These are phyloP conservation scores for Coriaria nepalensis DNA, from an alignment of 306 rosid species.

Conservation along the genomic window DNA sequence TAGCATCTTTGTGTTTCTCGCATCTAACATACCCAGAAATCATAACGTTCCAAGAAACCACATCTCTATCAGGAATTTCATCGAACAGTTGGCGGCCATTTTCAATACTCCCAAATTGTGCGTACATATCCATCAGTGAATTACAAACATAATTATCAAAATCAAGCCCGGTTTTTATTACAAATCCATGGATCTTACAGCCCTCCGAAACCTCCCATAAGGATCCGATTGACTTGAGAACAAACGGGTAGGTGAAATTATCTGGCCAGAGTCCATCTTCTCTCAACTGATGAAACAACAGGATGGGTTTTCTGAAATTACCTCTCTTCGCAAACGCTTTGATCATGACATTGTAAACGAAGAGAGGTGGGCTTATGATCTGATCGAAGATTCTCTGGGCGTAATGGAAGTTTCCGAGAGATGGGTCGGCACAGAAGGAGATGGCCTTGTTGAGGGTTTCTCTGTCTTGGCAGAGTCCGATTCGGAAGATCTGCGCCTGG, in stretches of 20 bases:
- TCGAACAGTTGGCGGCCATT: slow-evolving; percentile 26
- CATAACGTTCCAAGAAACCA: slow-evolving; percentile 56
- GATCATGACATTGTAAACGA: slow-evolving; percentile 42
- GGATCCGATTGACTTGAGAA: slow-evolving; percentile 46
- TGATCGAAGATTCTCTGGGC: slow-evolving; percentile 29
- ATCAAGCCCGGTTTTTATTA: slow-evolving; percentile 35
- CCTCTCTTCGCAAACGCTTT: slow-evolving; percentile 28
- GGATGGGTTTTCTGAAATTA: slow-evolving; percentile 24
- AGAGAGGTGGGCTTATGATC: slow-evolving; percentile 32
- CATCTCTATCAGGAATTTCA: slow-evolving; percentile 40
- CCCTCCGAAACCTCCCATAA: slow-evolving; percentile 30
- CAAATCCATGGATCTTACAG: slow-evolving; percentile 48
- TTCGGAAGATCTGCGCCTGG: slow-evolving; percentile 30
- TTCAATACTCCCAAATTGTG: slow-evolving; percentile 28
- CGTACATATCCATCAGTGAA: slow-evolving; percentile 59
- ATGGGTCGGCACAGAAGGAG: slow-evolving; percentile 30
- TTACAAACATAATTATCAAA: slow-evolving; percentile 58
- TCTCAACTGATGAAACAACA: slow-evolving; percentile 35
- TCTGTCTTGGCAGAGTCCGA: slow-evolving; percentile 44
- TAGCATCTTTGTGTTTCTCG: slow-evolving; percentile 37
- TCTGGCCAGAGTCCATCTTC: slow-evolving; percentile 39
- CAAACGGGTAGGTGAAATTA: slow-evolving; percentile 65
- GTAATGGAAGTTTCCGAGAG: slow-evolving; percentile 28
- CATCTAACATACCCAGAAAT: slow-evolving; percentile 51
- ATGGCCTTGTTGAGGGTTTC: slow-evolving; percentile 39